Evolutionary conservation across 1,284 basidiomycete species (phyloP).

Genomic region (Fomes fomentarius): DNA sequence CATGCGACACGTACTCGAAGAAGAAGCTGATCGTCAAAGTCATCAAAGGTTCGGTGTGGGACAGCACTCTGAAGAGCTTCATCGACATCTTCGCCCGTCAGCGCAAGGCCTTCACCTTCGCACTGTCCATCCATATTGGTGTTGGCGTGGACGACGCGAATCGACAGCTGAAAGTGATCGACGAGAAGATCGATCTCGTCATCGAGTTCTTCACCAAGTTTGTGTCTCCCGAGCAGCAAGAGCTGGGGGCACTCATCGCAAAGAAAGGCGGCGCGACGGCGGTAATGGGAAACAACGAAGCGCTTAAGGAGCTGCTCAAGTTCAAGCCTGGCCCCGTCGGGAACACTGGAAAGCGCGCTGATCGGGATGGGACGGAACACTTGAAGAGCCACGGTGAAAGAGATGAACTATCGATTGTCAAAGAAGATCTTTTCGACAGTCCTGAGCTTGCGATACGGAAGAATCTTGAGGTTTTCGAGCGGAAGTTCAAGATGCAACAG

Average conservation of each 20-base stretch:
- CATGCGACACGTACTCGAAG: slow-evolving; percentile 37
- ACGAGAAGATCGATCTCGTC: slow-evolving; percentile 20
- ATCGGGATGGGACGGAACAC: slow-evolving; percentile 16
- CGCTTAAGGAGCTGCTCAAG: slow-evolving; percentile 20
- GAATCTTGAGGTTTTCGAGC: slow-evolving; percentile 30
- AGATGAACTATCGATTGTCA: slow-evolving; percentile 30
- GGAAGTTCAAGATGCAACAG: slow-evolving; percentile 35
- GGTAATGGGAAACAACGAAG: slow-evolving; percentile 21
- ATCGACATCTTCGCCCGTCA: slow-evolving; percentile 36
- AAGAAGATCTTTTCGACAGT: slow-evolving; percentile 27
- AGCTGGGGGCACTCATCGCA: slow-evolving; percentile 18
- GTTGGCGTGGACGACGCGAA: slow-evolving; percentile 37
- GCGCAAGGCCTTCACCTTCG: slow-evolving; percentile 37
- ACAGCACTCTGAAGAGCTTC: slow-evolving; percentile 37
- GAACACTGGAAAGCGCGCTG: neutral
- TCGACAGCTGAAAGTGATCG: slow-evolving; percentile 33
- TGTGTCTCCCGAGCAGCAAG: slow-evolving; percentile 18
- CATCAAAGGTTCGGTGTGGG: slow-evolving; percentile 42
- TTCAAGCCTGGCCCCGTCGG: neutral
- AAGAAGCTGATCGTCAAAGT: slow-evolving; percentile 39
- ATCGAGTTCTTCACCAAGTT: slow-evolving; percentile 15
- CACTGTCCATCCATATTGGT: slow-evolving; percentile 38
- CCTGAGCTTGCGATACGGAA: slow-evolving; percentile 25
- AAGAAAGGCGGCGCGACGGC: slow-evolving; percentile 22
- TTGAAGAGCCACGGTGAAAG: neutral